Conservation (phyloP, 352 stramenopile species). For the Phytophthora aleatoria region DNA sequence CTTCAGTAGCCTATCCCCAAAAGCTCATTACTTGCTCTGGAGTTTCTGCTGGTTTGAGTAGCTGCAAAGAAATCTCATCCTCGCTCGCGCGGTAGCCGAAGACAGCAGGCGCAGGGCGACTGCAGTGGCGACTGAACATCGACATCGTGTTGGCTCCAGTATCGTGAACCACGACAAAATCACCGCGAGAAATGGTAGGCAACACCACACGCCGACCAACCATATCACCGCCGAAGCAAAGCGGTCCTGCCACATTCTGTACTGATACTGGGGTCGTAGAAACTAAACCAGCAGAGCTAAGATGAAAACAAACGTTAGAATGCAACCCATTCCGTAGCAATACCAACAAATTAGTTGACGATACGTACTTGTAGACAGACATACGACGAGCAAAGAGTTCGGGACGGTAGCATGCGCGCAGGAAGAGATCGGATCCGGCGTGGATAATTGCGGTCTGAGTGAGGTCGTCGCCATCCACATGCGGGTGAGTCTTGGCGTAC, state of each 20-base stretch:
- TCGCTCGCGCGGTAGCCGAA: slow-evolving; percentile 71
- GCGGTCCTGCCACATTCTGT: slow-evolving; percentile 89
- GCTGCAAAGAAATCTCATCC: slow-evolving; percentile 58
- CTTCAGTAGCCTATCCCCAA: slow-evolving; percentile 52
- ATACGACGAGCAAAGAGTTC: slow-evolving; percentile 81
- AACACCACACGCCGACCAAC: slow-evolving; percentile 66
- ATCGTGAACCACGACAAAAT: slow-evolving; percentile 90
- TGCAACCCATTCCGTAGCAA: neutral
- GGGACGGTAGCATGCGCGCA: slow-evolving; percentile 87
- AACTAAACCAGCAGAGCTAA: slow-evolving; percentile 47
- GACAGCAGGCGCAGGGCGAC: slow-evolving; percentile 74
- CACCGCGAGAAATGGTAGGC: slow-evolving; percentile 64
- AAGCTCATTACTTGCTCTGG: slow-evolving; percentile 81
- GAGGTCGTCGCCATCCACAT: slow-evolving; percentile 36
- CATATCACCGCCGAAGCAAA: slow-evolving; percentile 93
- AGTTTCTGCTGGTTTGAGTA: slow-evolving; percentile 79
- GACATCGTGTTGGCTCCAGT: slow-evolving; percentile 89
- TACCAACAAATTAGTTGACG: neutral
- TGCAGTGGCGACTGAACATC: slow-evolving; percentile 90
- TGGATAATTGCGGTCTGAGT: slow-evolving; percentile 87
- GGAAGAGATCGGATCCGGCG: slow-evolving; percentile 89
- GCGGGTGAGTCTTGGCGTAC: slow-evolving; percentile 83
- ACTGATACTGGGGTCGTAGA: slow-evolving; percentile 45
- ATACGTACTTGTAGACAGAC: slow-evolving; percentile 81
- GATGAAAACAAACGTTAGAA: slow-evolving; percentile 14